These are phyloP conservation scores for Gloeostereum incarnatum DNA, from an alignment of 768 basidiomycete species.

Conservation along the genomic window DNA sequence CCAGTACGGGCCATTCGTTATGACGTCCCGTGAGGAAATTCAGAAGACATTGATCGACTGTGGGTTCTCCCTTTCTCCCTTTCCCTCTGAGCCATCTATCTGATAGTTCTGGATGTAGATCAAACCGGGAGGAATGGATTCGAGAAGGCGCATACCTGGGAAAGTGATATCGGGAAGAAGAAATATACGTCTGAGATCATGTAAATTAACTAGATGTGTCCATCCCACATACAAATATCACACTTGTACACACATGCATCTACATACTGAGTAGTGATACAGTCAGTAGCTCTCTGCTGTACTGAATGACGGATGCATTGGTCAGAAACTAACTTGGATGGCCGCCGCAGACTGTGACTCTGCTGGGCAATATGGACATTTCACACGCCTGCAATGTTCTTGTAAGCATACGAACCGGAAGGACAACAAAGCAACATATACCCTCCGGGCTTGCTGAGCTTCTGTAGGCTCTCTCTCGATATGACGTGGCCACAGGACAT, in stretches of 20 bases:
- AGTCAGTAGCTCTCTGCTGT: too few relatives aligned
- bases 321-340: conserved; percentile 58
- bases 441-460: conserved; percentile 81
- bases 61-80: conserved; percentile 19
- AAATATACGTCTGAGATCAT: too few relatives aligned
- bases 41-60: conserved; percentile 77
- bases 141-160: conserved; percentile 83
- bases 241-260: too few relatives aligned
- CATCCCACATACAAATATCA: too few relatives aligned
- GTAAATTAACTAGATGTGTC: too few relatives aligned
- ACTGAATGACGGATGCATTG: too few relatives aligned
- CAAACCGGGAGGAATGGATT: conserved; percentile 79
- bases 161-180: conserved; percentile 63
- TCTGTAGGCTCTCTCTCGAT: conserved; percentile 82
- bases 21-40: conserved; percentile 76
- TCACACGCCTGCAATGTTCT: conserved; percentile 57
- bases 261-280: too few relatives aligned
- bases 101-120: conserved; percentile 29
- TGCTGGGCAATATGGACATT: conserved; percentile 93
- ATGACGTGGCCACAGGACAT: conserved; percentile 95
- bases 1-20: conserved; percentile 84
- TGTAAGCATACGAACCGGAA: conserved; percentile 6
- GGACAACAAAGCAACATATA: conserved; percentile 15
- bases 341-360: conserved; percentile 57
- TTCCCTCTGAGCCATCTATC: conserved; percentile 5